phyloP scores from a whole-genome alignment of 306 rosid species.

The Rosa persica region DNA sequence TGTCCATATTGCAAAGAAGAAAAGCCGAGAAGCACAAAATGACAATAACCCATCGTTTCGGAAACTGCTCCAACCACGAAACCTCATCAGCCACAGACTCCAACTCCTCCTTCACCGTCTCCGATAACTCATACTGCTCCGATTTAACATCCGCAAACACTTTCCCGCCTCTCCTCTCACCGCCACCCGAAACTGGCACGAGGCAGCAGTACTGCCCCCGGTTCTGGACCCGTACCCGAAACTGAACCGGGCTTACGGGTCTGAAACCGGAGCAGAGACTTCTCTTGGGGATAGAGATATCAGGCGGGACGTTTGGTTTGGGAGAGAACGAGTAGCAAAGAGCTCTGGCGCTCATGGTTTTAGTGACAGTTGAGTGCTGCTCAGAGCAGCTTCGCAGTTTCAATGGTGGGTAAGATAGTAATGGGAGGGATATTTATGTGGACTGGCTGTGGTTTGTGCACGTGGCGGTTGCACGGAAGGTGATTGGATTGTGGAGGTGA shows the following conservation, averaged over 20 bases:
- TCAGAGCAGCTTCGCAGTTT: conserved; percentile 11
- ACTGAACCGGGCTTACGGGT: conserved; percentile 8
- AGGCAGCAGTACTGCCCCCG: conserved; percentile 24
- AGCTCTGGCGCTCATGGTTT: conserved; percentile 66
- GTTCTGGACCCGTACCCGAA: conserved; percentile 12
- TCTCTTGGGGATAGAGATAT: conserved; percentile 28
- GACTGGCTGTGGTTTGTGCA: conserved; percentile 50
- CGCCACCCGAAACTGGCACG: conserved; percentile 24
- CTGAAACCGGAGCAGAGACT: conserved; percentile 11
- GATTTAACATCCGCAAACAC: conserved; percentile 69
- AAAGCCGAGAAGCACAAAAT: conserved; percentile 87
- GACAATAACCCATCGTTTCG: conserved; percentile 93
- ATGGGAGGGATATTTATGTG: conserved; percentile 46
- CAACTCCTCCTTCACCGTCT: conserved; percentile 38
- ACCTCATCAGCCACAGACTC: conserved; percentile 30
- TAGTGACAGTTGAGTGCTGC: not conserved
- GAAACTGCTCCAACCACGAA: conserved; percentile 75
- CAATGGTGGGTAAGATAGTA: not conserved
- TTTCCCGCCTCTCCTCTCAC: conserved; percentile 36
- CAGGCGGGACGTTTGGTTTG: conserved; percentile 34
- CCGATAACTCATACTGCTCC: conserved; percentile 43
- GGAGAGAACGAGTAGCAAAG: conserved; percentile 57
- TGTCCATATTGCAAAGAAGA: conserved; percentile 96
- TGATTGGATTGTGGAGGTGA: not conserved
- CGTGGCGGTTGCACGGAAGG: conserved; percentile 37